Conservation (phyloP, 192 early-diverging fungal species). For the Coemansia sp. region DNA sequence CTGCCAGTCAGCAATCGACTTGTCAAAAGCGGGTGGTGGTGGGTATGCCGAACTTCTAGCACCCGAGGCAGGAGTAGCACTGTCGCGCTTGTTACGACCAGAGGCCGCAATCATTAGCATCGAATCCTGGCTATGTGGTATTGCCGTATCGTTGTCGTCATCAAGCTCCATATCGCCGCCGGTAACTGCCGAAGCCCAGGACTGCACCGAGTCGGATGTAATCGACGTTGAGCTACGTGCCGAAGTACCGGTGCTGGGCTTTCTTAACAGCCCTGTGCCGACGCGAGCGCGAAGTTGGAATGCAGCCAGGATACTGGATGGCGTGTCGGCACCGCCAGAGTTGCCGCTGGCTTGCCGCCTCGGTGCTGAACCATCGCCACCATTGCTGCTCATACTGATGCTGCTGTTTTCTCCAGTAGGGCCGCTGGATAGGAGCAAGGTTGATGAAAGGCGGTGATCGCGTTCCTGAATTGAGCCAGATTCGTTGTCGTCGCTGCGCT, state of each 20-base stretch:
- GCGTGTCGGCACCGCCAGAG: constrained; percentile 12
- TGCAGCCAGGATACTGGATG: constrained; percentile 30
- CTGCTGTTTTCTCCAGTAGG: neutral
- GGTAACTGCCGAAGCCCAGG: constrained; percentile 37
- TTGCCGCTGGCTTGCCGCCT: constrained; percentile 11
- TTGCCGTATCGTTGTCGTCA: constrained; percentile 13
- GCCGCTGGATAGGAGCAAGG: constrained; percentile 2
- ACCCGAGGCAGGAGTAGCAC: neutral
- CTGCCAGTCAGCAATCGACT: constrained; percentile 38
- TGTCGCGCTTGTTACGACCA: neutral
- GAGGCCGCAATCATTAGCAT: constrained; percentile 10
- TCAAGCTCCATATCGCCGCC: constrained; percentile 21
- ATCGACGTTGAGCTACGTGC: constrained; percentile 45
- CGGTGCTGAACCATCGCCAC: constrained; percentile 10
- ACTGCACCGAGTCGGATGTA: constrained; percentile 26
- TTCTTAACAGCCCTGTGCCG: constrained; percentile 21
- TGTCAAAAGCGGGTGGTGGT: constrained; percentile 16
- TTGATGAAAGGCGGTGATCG: neutral
- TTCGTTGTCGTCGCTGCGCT: constrained; percentile 3
- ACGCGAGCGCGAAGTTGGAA: constrained; percentile 27
- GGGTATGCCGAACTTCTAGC: neutral
- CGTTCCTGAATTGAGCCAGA: neutral
- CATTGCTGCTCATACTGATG: constrained; percentile 1
- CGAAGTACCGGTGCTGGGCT: constrained; percentile 22
- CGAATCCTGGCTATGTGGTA: constrained; percentile 1